Percentiles rank a stretch among this genome's conserved stretches.
Evolutionary conservation across 192 early-diverging fungal species (phyloP).

Genomic region (Diversispora epigaea): DNA sequence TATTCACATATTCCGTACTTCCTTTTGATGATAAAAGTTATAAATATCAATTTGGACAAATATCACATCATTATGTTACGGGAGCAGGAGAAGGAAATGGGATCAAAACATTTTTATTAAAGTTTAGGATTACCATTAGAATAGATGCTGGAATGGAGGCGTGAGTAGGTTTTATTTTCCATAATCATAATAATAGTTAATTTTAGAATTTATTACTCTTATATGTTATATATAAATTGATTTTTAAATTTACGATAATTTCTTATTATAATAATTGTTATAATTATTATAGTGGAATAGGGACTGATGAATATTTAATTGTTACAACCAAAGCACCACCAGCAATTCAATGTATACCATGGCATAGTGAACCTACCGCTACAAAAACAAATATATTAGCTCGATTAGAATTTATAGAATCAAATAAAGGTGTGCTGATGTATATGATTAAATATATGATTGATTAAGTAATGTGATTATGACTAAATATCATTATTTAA

Average conservation of each 20-base stretch:
- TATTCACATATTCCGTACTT: constrained; percentile 69
- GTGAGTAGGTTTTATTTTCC: constrained; percentile 27
- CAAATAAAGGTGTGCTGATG: constrained; percentile 38
- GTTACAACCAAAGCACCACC: constrained; percentile 66
- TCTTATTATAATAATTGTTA: constrained; percentile 2
- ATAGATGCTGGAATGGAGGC: constrained; percentile 66
- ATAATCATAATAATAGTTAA: neutral
- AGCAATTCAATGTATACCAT: constrained; percentile 72
- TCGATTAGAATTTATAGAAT: constrained; percentile 38
- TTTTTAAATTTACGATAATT: too few relatives aligned
- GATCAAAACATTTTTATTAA: constrained; percentile 50
- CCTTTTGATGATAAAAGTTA: constrained; percentile 54
- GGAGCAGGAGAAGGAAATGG: constrained; percentile 74
- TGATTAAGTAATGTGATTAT: neutral
- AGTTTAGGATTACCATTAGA: constrained; percentile 74
- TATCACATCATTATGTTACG: constrained; percentile 58
- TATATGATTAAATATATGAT: neutral
- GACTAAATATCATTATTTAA: neutral
- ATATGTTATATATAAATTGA: too few relatives aligned
- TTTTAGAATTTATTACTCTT: neutral
- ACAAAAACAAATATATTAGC: constrained; percentile 35
- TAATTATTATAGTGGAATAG: constrained; percentile 53
- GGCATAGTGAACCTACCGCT: constrained; percentile 54
- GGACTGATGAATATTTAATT: constrained; percentile 63
- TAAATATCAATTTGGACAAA: constrained; percentile 56